Conservation (phyloP, 2,329 filamentous ascomycete species). For the Trichoderma hamatum region DNA sequence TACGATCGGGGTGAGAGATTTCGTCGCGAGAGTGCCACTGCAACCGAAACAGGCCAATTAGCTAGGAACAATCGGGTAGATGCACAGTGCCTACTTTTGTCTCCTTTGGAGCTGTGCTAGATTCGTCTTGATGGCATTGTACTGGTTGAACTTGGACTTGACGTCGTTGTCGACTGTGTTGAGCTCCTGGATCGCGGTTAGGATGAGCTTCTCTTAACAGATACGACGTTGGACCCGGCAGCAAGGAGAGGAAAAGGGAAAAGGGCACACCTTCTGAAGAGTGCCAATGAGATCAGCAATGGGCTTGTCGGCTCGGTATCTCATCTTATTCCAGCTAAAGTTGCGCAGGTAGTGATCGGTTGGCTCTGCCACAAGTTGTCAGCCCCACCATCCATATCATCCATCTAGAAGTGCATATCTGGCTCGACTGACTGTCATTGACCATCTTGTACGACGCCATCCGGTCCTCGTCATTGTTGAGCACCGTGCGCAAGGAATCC, state of each 20-base stretch:
- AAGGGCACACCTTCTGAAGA: constrained; percentile 72
- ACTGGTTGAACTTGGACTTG: constrained; percentile 91
- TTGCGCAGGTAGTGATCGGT: constrained; percentile 88
- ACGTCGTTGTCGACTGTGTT: constrained; percentile 93
- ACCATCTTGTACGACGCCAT: constrained; percentile 86
- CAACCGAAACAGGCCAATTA: not conserved
- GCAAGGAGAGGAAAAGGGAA: not conserved
- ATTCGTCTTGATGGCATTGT: constrained; percentile 87
- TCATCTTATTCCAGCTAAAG: constrained; percentile 97
- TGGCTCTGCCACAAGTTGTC: constrained; percentile 66
- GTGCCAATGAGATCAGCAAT: constrained; percentile 84
- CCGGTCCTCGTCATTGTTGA: constrained; percentile 83
- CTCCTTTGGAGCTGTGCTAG: constrained; percentile 80
- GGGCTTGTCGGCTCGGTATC: constrained; percentile 91
- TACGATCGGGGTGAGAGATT: constrained; percentile 88
- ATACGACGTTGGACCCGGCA: not conserved
- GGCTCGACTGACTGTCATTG: constrained; percentile 74
- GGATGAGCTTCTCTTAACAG: not conserved
- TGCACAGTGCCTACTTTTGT: constrained; percentile 68
- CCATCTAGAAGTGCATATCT: not conserved
- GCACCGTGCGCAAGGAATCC: constrained; percentile 79
- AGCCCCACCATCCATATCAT: constrained; percentile 16
- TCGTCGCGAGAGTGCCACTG: constrained; percentile 90
- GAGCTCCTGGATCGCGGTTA: constrained; percentile 65
- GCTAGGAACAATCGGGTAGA: not conserved